Evolutionary conservation across 495 filamentous ascomycete species (phyloP).

Genomic region (Chaetomium tenue): DNA sequence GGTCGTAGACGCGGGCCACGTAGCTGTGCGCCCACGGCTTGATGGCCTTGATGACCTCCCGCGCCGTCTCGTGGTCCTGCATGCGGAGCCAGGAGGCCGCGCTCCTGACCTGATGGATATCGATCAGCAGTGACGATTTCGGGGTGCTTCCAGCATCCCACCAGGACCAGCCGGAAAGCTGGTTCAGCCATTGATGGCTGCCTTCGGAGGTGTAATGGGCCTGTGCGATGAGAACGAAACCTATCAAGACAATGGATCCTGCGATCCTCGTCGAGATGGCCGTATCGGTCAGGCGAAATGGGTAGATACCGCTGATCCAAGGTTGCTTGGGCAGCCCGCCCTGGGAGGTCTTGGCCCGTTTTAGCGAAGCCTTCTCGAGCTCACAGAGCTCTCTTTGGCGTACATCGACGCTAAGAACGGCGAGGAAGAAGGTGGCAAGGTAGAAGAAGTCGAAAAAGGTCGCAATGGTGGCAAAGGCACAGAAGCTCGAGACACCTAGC

Average conservation of each 20-base stretch:
- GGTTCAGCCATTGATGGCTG: slow-evolving; percentile 42
- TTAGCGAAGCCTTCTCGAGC: slow-evolving; percentile 46
- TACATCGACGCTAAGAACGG: slow-evolving; percentile 72
- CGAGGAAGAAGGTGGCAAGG: slow-evolving; percentile 68
- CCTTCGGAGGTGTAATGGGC: slow-evolving; percentile 63
- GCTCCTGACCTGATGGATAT: slow-evolving; percentile 65
- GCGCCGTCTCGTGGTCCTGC: slow-evolving; percentile 71
- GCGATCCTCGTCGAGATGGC: slow-evolving; percentile 58
- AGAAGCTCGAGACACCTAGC: slow-evolving; percentile 64
- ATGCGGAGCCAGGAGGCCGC: slow-evolving; percentile 68
- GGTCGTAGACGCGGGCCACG: slow-evolving; percentile 65
- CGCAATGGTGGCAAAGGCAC: slow-evolving; percentile 66
- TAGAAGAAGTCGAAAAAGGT: slow-evolving; percentile 68
- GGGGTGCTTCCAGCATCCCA: slow-evolving; percentile 30
- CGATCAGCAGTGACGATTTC: slow-evolving; percentile 44
- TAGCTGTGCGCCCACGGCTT: slow-evolving; percentile 65
- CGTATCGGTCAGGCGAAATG: slow-evolving; percentile 50
- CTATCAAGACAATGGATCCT: slow-evolving; percentile 61
- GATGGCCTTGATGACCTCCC: slow-evolving; percentile 65
- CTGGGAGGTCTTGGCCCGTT: slow-evolving; percentile 30
- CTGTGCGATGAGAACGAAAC: slow-evolving; percentile 59
- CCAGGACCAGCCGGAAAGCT: slow-evolving; percentile 37
- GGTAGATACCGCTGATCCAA: slow-evolving; percentile 51
- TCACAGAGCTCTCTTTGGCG: slow-evolving; percentile 62
- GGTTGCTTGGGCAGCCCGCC: slow-evolving; percentile 34